Evolutionary conservation across 805 yeast genomes (phyloP), one percentile per base, ranked within the genome.

Genomic region (Metschnikowia continentalis): DNA sequence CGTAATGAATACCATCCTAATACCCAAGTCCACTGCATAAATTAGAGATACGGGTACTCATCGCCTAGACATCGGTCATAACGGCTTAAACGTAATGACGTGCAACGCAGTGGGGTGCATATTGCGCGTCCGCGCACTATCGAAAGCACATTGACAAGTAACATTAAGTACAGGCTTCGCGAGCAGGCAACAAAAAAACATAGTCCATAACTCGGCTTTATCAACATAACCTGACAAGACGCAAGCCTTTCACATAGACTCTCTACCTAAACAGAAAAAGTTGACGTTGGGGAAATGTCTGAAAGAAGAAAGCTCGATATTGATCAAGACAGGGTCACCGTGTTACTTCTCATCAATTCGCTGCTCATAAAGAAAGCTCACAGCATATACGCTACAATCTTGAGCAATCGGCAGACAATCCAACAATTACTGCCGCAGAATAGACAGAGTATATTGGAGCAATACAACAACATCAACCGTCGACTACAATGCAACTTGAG

Each of bases 271-370:
- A 42, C 38, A 20, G 20, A 35, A 22, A 35, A 32, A 32, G 30
- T 17, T 20, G 20, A 42, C 19, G 20, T 22, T 32, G 15, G 42
- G 33, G 42, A 20, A 41, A 55, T 54, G 57, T 46, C 57, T n/a
- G 55, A 54, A 13, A 46, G 53, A 20, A 51, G 58, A 35, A 52
- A 47, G 26, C 32, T 67, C 23, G 68, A 60, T 38, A 54, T 67
- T 20, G 75, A 74, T 54, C 63, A 74, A 46, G 77, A 74, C 43
- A 55, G 78, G 19, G 78, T 71, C 26, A 70, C 76, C 5, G 72
- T 74, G 35, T 66, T 74, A 32, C 60, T 74, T 30, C 63, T 74
- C 45, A 72, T 74, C 39, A 74, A 74, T 56, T 63, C 78, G 5
- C 74, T 69, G 53, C 69, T 74, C 33, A 67, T 74, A 65, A 72